A percentile compares a stretch with the other conserved stretches of the same genome.
Conservation (phyloP, 176 grass and related monocot genomes). For the Tillandsia leiboldiana region DNA sequence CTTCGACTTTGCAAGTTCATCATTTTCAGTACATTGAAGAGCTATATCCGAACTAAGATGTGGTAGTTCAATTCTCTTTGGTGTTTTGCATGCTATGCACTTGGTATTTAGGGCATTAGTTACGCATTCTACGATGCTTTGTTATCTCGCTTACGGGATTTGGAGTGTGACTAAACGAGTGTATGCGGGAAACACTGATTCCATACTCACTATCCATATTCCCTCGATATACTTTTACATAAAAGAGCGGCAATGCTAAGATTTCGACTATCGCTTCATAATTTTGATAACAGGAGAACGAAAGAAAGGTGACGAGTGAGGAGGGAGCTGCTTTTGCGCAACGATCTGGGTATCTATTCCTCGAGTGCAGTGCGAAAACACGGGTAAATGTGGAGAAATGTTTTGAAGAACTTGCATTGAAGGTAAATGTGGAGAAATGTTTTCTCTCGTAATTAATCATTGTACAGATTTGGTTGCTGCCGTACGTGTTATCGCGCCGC, state of each 20-base stretch:
- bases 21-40: background rate
- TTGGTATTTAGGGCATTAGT: too few relatives aligned
- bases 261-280: background rate
- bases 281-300: conserved; percentile 46
- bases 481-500: background rate
- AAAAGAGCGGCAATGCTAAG: too few relatives aligned
- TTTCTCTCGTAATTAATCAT: background rate
- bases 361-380: conserved; percentile 95
- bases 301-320: conserved; percentile 82
- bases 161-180: too few relatives aligned
- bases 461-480: too few relatives aligned
- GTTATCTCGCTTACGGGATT: too few relatives aligned
- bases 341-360: conserved; percentile 67
- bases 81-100: too few relatives aligned
- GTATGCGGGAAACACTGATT: too few relatives aligned
- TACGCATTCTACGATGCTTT: too few relatives aligned
- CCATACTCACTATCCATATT: too few relatives aligned
- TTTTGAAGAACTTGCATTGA: conserved; percentile 86
- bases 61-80: too few relatives aligned
- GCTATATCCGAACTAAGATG: too few relatives aligned
- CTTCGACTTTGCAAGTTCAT: background rate
- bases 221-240: too few relatives aligned
- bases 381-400: conserved; percentile 82
- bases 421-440: conserved; percentile 38
- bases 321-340: conserved; percentile 85